Base-by-base conservation (phyloP, 1,139 yeast genomes). In the Lodderomyces parapsilosis region DNA sequence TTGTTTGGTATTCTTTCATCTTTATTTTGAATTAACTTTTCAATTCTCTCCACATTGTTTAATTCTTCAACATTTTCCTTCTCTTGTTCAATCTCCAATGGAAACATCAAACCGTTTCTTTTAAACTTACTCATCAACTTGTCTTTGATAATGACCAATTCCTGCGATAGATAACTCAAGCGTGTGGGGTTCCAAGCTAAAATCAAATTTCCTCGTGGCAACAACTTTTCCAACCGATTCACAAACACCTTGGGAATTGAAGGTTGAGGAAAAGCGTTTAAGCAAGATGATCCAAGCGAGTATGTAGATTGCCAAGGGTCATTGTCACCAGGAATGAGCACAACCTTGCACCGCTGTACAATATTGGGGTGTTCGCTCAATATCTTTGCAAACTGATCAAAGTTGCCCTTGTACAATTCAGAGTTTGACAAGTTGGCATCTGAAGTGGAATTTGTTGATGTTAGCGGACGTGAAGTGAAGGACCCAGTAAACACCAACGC, bases 231-330 rank as follows among this genome's bases (percentile, higher is more conserved):
- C 34, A 93, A 63, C 46, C 95, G 69, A 47, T 74, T 80, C 4
- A 86, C 79, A 57, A 93, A 90, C 1, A 85, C 64, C 20, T 71
- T 67, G 0, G 98, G 96, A 3, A 93, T 74, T 0, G 81, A 72
- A 27, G 72, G 68, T 54, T 84, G 85, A 0, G 99, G 99, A 70
- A 88, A 78, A 24, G 76, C 58, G 9, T 77, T 63, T 35, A 85
- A 71, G 18, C 80, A 70, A 0, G 89, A 75, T 8, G 71, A 60
- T 2, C 94, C 94, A 36, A 84, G 71, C 0, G 87, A 77, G 41
- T 76, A 78, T 38, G 84, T 73, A 0, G 94, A 81, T 38, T 83
- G 83, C 98, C 98, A 93, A 0, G 97, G 97, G 60, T 93, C 99
- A 53, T 88, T 86, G 36, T 81, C 80, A 0, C 99, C 98, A 0